A percentile compares a stretch with the other conserved stretches of the same genome.
These are phyloP conservation scores for Marasmius tenuissimus DNA, from an alignment of 1,284 basidiomycete genomes.

Conservation along the genomic window DNA sequence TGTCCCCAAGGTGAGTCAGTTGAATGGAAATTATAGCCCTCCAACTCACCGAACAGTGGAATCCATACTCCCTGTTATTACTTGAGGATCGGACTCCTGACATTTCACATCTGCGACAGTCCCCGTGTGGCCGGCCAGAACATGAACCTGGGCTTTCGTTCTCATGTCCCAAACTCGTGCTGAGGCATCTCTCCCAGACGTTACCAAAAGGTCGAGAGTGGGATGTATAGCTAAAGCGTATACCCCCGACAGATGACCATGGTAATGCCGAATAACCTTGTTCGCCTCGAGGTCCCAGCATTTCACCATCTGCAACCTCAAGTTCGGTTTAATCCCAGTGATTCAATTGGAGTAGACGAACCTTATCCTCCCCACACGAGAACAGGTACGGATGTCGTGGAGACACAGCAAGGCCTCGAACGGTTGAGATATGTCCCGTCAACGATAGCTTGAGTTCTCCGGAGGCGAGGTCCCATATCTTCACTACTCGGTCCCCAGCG, in stretches of 20 bases:
- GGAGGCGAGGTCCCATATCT: slow-evolving; percentile 98
- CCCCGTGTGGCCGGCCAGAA: slow-evolving; percentile 89
- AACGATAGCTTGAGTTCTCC: slow-evolving; percentile 94
- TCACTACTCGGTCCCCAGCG: slow-evolving; percentile 96
- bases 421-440: slow-evolving; percentile 97
- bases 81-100: slow-evolving; percentile 95
- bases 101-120: slow-evolving; percentile 94
- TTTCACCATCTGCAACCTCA: slow-evolving; percentile 84
- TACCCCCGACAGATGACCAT: slow-evolving; percentile 96
- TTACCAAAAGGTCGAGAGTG: slow-evolving; percentile 93
- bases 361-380: slow-evolving; percentile 97
- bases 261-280: slow-evolving; percentile 98
- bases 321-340: neutral
- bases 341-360: slow-evolving; percentile 25
- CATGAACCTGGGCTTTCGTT: slow-evolving; percentile 94
- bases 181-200: slow-evolving; percentile 91
- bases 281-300: slow-evolving; percentile 99
- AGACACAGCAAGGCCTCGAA: slow-evolving; percentile 92
- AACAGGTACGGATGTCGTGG: slow-evolving; percentile 95
- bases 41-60: slow-evolving; percentile 80
- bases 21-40: neutral
- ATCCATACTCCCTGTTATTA: slow-evolving; percentile 98
- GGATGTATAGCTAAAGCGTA: slow-evolving; percentile 92
- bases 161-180: slow-evolving; percentile 99
- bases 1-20: slow-evolving; percentile 25